Conservation (phyloP, 1,284 basidiomycete genomes). For the Rugiboletus extremiorientalis region DNA sequence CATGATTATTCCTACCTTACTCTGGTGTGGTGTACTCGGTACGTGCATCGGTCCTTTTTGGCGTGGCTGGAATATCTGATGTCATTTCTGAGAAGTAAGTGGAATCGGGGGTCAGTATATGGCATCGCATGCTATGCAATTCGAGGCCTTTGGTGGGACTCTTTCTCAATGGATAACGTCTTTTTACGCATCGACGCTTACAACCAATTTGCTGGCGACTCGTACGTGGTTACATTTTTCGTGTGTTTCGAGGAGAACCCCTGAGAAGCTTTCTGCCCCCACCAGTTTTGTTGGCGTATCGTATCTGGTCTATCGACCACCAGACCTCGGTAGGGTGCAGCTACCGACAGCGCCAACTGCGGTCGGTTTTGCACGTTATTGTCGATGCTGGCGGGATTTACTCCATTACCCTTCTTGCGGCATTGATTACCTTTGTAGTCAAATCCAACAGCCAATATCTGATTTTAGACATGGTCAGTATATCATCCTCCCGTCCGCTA, state of each 20-base stretch:
- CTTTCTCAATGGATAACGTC: conserved; percentile 8
- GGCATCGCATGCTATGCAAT: background rate
- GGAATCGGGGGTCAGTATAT: background rate
- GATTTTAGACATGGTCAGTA: background rate
- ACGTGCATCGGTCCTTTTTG: background rate
- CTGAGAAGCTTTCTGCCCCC: background rate
- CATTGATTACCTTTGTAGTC: background rate
- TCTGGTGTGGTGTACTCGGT: conserved; percentile 15
- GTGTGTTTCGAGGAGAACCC: background rate
- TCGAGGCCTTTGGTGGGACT: background rate
- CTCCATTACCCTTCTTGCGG: conserved; percentile 1
- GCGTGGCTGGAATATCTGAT: background rate
- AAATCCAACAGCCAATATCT: background rate
- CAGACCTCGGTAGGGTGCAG: background rate
- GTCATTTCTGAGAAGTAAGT: conserved; percentile 5
- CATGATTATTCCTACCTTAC: conserved; percentile 8
- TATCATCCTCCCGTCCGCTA: background rate
- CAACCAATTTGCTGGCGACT: conserved; percentile 13
- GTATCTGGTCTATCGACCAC: background rate
- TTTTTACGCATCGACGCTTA: conserved; percentile 6
- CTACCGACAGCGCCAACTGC: background rate
- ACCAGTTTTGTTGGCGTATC: conserved; percentile 5
- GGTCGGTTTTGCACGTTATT: conserved; percentile 4
- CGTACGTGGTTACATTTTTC: background rate
- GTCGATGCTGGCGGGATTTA: conserved; percentile 13